Percentiles rank a stretch among this genome's conserved stretches.
phyloP scores from a whole-genome alignment of 2,329 filamentous ascomycete genomes.

The Periconia sp. region DNA sequence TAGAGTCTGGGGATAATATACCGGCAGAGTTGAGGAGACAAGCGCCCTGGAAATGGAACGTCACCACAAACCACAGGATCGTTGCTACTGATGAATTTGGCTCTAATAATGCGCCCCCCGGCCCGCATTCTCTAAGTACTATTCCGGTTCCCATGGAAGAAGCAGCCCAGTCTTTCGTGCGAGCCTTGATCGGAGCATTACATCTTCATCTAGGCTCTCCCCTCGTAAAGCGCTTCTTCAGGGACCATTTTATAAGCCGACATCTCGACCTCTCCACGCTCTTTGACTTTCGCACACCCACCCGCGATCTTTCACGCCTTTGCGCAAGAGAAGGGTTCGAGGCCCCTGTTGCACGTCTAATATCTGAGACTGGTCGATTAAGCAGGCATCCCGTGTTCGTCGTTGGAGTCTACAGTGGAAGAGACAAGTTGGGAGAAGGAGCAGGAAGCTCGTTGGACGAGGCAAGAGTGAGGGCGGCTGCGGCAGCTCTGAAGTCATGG shows the following conservation, averaged over 20 bases:
- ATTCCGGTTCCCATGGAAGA: conserved; percentile 53
- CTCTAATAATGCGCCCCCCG: conserved; percentile 56
- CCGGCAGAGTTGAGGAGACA: conserved; percentile 30
- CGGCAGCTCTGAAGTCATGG: conserved; percentile 89
- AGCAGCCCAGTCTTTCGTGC: conserved; percentile 78
- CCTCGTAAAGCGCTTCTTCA: conserved; percentile 81
- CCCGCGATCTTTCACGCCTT: conserved; percentile 79
- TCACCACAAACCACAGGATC: conserved; percentile 68
- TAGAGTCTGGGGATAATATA: conserved; percentile 37
- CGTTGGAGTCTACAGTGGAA: conserved; percentile 90
- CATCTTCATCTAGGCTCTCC: conserved; percentile 84
- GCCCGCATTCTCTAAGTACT: conserved; percentile 26
- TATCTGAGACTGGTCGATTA: conserved; percentile 86
- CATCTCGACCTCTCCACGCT: conserved; percentile 76
- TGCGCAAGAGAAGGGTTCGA: conserved; percentile 92
- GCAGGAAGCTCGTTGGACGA: conserved; percentile 77
- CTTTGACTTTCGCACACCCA: conserved; percentile 85
- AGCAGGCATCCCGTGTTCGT: conserved; percentile 89
- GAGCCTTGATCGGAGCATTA: conserved; percentile 81
- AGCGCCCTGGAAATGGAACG: conserved; percentile 44
- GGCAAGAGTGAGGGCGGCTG: conserved; percentile 79
- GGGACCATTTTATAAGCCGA: conserved; percentile 81
- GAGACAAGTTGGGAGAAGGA: conserved; percentile 92
- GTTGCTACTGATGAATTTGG: conserved; percentile 87
- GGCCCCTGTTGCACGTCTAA: conserved; percentile 80